Evolutionary conservation across 441 rosid genomes (phyloP), one percentile per base, ranked within the genome.

Genomic region (Pelargonium fulgidum): DNA sequence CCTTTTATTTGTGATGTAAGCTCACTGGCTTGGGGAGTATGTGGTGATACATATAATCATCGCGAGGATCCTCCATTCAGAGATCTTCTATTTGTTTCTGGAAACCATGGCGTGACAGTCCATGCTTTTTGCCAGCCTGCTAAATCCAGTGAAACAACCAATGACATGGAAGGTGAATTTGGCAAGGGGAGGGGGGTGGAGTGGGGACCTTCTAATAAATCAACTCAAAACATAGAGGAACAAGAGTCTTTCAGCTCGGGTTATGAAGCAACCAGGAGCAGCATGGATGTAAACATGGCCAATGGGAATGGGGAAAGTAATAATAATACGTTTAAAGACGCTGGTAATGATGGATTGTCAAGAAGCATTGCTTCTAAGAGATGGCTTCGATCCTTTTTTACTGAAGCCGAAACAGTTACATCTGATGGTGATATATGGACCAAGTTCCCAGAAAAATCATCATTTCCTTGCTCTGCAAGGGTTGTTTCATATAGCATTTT

Each of bases 11-110:
- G 77, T 75, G 90, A 89, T 78, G 97, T 87, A 61, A 81, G 81
- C 62, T 92, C 96, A 71, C 73, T 90, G 81, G 88, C 97, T 75
- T 94, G 99, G 99, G 98, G 95, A 80, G 73, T 77, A 63, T 87
- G 86, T 73, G 95, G 88, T 73, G 97, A 90, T 80, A 73, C 86
- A 44, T 87, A 89, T 80, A 69, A 84, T 76, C 86, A 69, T 83
- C 91, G 81, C 62, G 71, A 77, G 70, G 89, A 87, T 75, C 76
- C 84, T 77, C 84, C 74, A 66, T 92, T 87, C 73, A 84, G 87
- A 73, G 98, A 94, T 70, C 72, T 92, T 74, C 84, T 94, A 68
- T 94, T 94, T 80, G 91, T 94, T 66, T 82, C 89, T 61, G 85
- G 90, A 63, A 66, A 82, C 56, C 73, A 75, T 78, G 85, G 88